A percentile compares a stretch with the other conserved stretches of the same genome.
phyloP scores from a whole-genome alignment of 1,139 yeast genomes.

The Pneumocystis oryctolagi region DNA sequence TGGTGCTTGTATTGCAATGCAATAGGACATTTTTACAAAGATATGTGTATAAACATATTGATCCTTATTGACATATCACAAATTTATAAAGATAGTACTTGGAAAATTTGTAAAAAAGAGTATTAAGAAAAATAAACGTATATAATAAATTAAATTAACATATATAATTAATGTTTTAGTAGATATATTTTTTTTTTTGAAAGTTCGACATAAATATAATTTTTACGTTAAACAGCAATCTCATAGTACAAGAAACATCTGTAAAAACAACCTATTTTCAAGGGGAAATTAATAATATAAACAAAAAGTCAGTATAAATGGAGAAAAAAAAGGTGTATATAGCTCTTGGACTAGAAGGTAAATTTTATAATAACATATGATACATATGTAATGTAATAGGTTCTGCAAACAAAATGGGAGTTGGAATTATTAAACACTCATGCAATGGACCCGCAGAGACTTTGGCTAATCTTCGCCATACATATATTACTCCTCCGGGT shows the following conservation, averaged over 20 bases:
- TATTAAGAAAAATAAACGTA: not conserved
- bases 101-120: too few species aligned
- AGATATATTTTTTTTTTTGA: not conserved
- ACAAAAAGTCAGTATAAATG: too few species aligned
- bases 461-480: constrained; percentile 77
- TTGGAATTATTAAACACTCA: constrained; percentile 71
- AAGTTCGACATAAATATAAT: not conserved
- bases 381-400: constrained; percentile 29
- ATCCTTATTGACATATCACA: too few species aligned
- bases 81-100: too few species aligned
- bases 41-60: too few species aligned
- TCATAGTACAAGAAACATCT: not conserved
- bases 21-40: too few species aligned
- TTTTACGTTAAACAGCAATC: not conserved
- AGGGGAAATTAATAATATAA: too few species aligned
- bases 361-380: not conserved
- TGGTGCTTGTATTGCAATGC: too few species aligned
- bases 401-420: constrained; percentile 89
- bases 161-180: too few species aligned
- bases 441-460: constrained; percentile 49
- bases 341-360: not conserved
- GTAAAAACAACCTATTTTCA: too few species aligned
- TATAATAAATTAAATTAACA: too few species aligned
- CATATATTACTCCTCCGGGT: constrained; percentile 93
- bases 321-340: not conserved